phyloP scores from a whole-genome alignment of 306 rosid genomes.

The Dryas drummondii region DNA sequence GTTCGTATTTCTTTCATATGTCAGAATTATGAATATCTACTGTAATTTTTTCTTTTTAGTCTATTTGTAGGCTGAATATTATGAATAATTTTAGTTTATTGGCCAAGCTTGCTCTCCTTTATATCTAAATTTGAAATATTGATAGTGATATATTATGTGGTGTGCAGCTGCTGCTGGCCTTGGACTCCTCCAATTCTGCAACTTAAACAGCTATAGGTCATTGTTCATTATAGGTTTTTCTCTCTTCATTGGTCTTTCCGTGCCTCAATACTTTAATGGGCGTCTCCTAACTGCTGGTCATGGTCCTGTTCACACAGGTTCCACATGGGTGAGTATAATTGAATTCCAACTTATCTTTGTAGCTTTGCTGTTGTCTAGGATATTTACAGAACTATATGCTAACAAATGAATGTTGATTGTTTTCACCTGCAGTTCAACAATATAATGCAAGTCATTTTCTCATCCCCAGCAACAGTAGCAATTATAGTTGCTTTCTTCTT shows the following conservation, averaged over 20 bases:
- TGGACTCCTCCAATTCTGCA: conserved; percentile 76
- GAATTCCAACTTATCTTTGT: not conserved
- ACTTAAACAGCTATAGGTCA: conserved; percentile 73
- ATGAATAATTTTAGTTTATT: not conserved
- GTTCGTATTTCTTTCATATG: conserved; percentile 38
- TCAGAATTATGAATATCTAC: not conserved
- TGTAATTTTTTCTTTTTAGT: not conserved
- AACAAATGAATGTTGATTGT: not conserved
- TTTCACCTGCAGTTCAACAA: conserved; percentile 60
- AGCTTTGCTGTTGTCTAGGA: not conserved
- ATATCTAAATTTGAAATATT: not conserved
- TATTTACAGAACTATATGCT: too few relatives aligned
- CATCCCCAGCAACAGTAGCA: conserved; percentile 81
- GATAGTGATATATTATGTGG: conserved; percentile 2
- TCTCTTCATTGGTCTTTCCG: conserved; percentile 79
- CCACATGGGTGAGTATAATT: conserved; percentile 46
- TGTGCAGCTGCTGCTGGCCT: conserved; percentile 77
- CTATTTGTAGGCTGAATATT: not conserved
- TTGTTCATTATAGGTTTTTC: conserved; percentile 75
- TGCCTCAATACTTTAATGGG: conserved; percentile 70
- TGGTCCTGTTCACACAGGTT: conserved; percentile 69
- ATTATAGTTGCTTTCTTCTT: conserved; percentile 54
- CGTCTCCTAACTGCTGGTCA: conserved; percentile 41
- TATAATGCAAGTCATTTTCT: conserved; percentile 65
- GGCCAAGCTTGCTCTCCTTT: not conserved